Conservation (phyloP, 257 asterid genomes). For the Nicotiana attenuata region DNA sequence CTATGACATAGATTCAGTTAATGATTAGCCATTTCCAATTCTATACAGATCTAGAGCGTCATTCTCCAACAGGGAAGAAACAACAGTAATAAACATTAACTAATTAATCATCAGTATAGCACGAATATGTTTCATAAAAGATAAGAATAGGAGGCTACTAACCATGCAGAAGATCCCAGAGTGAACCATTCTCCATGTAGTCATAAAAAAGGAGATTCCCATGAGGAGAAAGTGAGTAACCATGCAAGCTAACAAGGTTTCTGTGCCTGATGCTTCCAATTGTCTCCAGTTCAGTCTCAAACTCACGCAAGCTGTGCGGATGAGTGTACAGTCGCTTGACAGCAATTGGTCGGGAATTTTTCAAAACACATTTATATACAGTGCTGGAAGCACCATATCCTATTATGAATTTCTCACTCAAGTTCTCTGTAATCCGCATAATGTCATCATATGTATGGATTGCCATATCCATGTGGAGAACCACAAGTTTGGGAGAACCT, state of each 20-base stretch:
- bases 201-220: conserved; percentile 95
- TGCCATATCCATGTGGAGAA: conserved; percentile 96
- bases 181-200: conserved; percentile 96
- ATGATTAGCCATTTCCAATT: not conserved
- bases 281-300: conserved; percentile 89
- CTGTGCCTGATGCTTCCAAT: conserved; percentile 87
- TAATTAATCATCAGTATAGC: not conserved
- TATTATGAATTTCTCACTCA: conserved; percentile 73
- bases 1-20: conserved; percentile 25
- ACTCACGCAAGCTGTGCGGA: conserved; percentile 57
- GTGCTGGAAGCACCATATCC: conserved; percentile 98
- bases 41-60: too few species aligned
- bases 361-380: conserved; percentile 76
- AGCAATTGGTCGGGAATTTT: conserved; percentile 87
- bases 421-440: conserved; percentile 82
- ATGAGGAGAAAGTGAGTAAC: conserved; percentile 72
- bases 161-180: conserved; percentile 99
- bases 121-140: not conserved
- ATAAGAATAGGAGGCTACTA: conserved; percentile 9
- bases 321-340: conserved; percentile 84
- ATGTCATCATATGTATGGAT: conserved; percentile 88
- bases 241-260: conserved; percentile 94
- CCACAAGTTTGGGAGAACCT: conserved; percentile 75
- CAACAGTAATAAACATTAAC: not conserved
- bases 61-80: not conserved